Conservation (phyloP, 192 early-diverging fungal genomes). For the Linnemannia schmuckeri region DNA sequence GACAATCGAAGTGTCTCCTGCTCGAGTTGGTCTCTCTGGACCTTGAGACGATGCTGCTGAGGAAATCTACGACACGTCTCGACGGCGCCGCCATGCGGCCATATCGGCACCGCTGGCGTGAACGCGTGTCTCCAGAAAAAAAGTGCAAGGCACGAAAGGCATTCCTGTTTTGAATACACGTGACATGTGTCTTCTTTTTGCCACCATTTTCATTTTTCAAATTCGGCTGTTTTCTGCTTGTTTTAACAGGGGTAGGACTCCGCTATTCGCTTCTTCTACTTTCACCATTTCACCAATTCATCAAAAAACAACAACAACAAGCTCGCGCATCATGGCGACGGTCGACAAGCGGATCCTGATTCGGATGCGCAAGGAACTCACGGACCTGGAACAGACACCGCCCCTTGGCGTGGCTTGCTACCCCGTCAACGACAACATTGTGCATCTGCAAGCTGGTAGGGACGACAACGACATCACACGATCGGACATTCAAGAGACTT, state of each 20-base stretch:
- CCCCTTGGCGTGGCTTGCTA: constrained; percentile 74
- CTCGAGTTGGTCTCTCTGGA: no score
- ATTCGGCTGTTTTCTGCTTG: not conserved
- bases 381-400: constrained; percentile 61
- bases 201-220: not conserved
- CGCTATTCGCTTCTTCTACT: not conserved
- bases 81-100: no score
- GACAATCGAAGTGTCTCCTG: no score
- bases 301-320: not conserved
- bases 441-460: constrained; percentile 69
- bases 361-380: constrained; percentile 44
- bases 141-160: no score
- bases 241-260: not conserved
- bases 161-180: not conserved
- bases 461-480: not conserved
- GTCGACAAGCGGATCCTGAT: constrained; percentile 20
- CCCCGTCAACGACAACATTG: constrained; percentile 70
- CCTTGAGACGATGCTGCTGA: no score
- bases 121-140: no score
- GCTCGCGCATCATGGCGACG: not conserved
- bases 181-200: not conserved
- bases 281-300: not conserved
- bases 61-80: no score
- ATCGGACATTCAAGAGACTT: not conserved
- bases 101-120: no score